A percentile compares a stretch with the other conserved stretches of the same genome.
Conservation (phyloP, 331 rosid genomes). For the Pyracantha coccinea region DNA sequence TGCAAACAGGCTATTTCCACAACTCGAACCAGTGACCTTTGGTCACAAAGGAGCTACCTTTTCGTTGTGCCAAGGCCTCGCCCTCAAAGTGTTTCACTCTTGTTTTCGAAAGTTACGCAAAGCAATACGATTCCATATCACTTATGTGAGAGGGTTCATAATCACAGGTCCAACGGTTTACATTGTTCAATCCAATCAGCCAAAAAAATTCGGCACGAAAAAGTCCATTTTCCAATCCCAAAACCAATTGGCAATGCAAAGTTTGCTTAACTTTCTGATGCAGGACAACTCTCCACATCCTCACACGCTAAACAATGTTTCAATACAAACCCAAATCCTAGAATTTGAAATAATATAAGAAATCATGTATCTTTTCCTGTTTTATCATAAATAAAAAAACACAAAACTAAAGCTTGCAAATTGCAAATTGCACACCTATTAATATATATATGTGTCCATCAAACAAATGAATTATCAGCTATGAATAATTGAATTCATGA, state of each 20-base stretch:
- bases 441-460: background rate
- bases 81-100: too few relatives aligned
- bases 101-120: too few relatives aligned
- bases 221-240: too few relatives aligned
- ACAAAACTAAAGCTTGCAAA: background rate
- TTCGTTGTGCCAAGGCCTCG: too few relatives aligned
- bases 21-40: too few relatives aligned
- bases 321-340: background rate
- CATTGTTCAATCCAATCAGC: conserved; percentile 3
- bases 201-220: too few relatives aligned
- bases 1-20: too few relatives aligned
- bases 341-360: background rate
- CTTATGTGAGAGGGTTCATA: background rate
- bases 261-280: too few relatives aligned
- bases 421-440: background rate
- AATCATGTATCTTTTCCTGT: background rate
- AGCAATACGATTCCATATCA: too few relatives aligned
- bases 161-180: background rate
- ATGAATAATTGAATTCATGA: background rate
- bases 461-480: background rate
- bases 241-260: too few relatives aligned
- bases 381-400: background rate
- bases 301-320: background rate
- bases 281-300: background rate
- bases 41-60: too few relatives aligned